Percentiles rank a stretch among this genome's conserved stretches.
Evolutionary conservation across 2,329 filamentous ascomycete genomes (phyloP).

Genomic region (Rhynchosporium graminicola): DNA sequence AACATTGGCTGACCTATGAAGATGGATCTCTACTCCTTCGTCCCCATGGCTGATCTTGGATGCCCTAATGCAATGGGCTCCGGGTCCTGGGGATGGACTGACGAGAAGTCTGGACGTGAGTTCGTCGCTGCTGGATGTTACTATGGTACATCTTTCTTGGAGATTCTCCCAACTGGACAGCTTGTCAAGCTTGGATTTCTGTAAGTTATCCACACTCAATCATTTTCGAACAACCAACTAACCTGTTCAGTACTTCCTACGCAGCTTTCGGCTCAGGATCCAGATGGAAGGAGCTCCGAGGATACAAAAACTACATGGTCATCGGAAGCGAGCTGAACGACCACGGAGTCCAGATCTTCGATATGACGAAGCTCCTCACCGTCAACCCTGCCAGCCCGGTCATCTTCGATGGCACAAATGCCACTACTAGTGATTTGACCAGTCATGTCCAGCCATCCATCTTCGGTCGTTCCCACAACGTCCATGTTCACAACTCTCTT

Average conservation of each 20-base stretch:
- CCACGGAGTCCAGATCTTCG: slow-evolving; percentile 57
- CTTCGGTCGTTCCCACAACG: slow-evolving; percentile 45
- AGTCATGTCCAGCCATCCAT: slow-evolving; percentile 38
- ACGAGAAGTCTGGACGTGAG: slow-evolving; percentile 48
- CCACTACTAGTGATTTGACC: slow-evolving; percentile 42
- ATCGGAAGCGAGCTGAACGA: slow-evolving; percentile 45
- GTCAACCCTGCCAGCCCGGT: slow-evolving; percentile 46
- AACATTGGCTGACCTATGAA: slow-evolving; percentile 13
- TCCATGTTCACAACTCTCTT: slow-evolving; percentile 45
- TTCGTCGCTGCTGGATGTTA: slow-evolving; percentile 50
- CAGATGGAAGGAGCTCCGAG: slow-evolving; percentile 44
- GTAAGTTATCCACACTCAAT: slow-evolving; percentile 42
- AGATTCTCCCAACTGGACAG: slow-evolving; percentile 47
- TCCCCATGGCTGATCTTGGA: slow-evolving; percentile 54
- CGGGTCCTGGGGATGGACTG: slow-evolving; percentile 47
- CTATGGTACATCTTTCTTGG: slow-evolving; percentile 53
- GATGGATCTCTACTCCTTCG: slow-evolving; percentile 58
- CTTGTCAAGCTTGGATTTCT: slow-evolving; percentile 51
- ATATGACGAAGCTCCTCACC: slow-evolving; percentile 54
- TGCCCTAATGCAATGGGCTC: slow-evolving; percentile 44
- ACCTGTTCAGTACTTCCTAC: slow-evolving; percentile 18
- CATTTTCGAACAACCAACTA: slow-evolving; percentile 12
- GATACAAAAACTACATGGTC: slow-evolving; percentile 42
- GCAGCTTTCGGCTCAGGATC: slow-evolving; percentile 26
- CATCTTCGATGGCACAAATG: slow-evolving; percentile 40